phyloP scores from a whole-genome alignment of 495 filamentous ascomycete species.

The Astrothelium macrocarpum region DNA sequence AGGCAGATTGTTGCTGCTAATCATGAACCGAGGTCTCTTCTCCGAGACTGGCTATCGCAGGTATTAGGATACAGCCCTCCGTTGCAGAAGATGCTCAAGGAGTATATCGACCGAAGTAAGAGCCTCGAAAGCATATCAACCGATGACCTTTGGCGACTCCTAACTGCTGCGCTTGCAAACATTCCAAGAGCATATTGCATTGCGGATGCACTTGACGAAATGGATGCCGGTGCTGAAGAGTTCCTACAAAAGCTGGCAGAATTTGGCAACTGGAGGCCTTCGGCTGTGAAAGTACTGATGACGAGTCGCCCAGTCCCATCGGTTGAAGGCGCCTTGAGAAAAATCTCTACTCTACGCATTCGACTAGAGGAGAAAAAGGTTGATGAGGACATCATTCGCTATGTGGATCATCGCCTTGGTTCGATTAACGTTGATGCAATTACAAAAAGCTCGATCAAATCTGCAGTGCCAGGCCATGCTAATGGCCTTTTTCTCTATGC shows the following conservation, averaged over 20 bases:
- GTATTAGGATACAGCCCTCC: conserved; percentile 33
- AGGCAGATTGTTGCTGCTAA: conserved; percentile 44
- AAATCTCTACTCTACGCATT: conserved; percentile 22
- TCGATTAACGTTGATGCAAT: conserved; percentile 14
- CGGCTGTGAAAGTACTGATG: conserved; percentile 36
- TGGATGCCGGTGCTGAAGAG: conserved; percentile 33
- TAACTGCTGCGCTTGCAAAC: conserved; percentile 11
- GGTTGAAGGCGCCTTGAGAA: conserved; percentile 24
- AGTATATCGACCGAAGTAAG: conserved; percentile 23
- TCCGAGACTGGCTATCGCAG: conserved; percentile 39
- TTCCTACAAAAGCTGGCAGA: conserved; percentile 30
- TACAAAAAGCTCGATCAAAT: conserved; percentile 10
- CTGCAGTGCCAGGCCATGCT: conserved; percentile 12
- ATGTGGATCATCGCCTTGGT: conserved; percentile 28
- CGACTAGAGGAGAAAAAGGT: conserved; percentile 33
- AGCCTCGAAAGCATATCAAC: background rate
- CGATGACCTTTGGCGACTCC: background rate
- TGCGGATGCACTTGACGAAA: conserved; percentile 42
- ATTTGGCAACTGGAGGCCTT: conserved; percentile 33
- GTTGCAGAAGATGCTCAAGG: conserved; percentile 33
- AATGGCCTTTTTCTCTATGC: conserved; percentile 39
- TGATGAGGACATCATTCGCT: conserved; percentile 36
- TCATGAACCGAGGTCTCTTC: conserved; percentile 32
- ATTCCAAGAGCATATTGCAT: conserved; percentile 35
- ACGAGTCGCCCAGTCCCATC: conserved; percentile 35